These are phyloP conservation scores for Cucurbita argyrosperma DNA, from an alignment of 306 rosid genomes.

Conservation along the genomic window DNA sequence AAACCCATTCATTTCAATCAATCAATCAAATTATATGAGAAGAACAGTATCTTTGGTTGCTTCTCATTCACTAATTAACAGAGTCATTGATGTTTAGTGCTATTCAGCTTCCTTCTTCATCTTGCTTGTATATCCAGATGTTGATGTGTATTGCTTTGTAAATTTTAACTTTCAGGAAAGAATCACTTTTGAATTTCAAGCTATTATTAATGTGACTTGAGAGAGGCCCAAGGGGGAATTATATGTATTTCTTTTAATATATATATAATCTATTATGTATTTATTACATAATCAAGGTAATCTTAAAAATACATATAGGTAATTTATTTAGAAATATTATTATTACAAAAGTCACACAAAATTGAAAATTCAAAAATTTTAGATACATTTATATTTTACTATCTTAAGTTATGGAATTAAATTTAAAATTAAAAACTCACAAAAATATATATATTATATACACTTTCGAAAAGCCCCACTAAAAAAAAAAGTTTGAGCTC, in stretches of 20 bases:
- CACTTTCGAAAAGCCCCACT: too few species aligned
- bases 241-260: neutral
- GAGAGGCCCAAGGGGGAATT: neutral
- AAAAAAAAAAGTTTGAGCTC: too few species aligned
- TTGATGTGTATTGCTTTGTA: conserved; percentile 31
- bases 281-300: neutral
- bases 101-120: conserved; percentile 1
- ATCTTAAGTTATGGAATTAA: too few species aligned
- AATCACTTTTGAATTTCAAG: neutral
- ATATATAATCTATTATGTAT: neutral
- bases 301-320: neutral
- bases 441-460: too few species aligned
- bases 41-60: conserved; percentile 10
- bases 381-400: too few species aligned
- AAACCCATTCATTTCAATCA: conserved; percentile 5
- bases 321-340: neutral
- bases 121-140: conserved; percentile 14
- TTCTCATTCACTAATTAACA: conserved; percentile 22
- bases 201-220: neutral
- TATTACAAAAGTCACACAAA: too few species aligned
- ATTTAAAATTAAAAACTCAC: too few species aligned
- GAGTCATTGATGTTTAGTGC: conserved; percentile 26
- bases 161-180: neutral
- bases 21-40: conserved; percentile 20
- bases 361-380: too few species aligned